Evolutionary conservation across 257 asterid genomes (phyloP), one percentile per base, ranked within the genome.

Genomic region (Paulownia fortunei): DNA sequence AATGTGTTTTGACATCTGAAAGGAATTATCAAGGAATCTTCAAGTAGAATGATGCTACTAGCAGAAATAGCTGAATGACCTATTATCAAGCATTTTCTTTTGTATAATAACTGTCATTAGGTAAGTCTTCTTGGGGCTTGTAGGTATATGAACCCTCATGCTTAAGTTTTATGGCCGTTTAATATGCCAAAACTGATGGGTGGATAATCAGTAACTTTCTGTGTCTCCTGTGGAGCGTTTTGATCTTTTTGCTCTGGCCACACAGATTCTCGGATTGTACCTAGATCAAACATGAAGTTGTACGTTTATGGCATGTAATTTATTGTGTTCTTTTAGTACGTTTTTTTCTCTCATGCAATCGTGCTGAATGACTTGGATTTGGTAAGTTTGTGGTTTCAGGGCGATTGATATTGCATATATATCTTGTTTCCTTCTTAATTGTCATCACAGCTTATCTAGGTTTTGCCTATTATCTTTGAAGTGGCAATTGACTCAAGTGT

Each of bases 51-150:
- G 41, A 61, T 63, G 73, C 68, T 16, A 51, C 67, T 66, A 55
- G 46, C 26, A 60, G 55, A 19, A 61, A 44, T 21, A 59, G 79
- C 65, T 64, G 21, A 56, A 65, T 26, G 71, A 59, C 59, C 19
- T 78, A 9, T 58, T 55, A 36, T 69, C 64, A 19, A 54, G 58
- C 47, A 56, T 67, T 71, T 69, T 39, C 36, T 15, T 59, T 9
- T 47, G 74, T 26, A 51, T 62, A 63, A 27, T 34, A 46, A 60
- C 76, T 56, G 42, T 75, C 41, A 27, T 72, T 56, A 36, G 67
- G 21, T 30, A 49, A 39, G 79, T 70, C 42, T 12, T 64, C 30
- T 7, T 8, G 26, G 86, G 73, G 78, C 60, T 21, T 79, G 81
- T 73, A 59, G 39, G 72, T 79, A 44, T 47, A 30, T 64, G 76